These are phyloP conservation scores for Vaccinium macrocarpon DNA, from an alignment of 148 eudicot species.

Conservation along the genomic window DNA sequence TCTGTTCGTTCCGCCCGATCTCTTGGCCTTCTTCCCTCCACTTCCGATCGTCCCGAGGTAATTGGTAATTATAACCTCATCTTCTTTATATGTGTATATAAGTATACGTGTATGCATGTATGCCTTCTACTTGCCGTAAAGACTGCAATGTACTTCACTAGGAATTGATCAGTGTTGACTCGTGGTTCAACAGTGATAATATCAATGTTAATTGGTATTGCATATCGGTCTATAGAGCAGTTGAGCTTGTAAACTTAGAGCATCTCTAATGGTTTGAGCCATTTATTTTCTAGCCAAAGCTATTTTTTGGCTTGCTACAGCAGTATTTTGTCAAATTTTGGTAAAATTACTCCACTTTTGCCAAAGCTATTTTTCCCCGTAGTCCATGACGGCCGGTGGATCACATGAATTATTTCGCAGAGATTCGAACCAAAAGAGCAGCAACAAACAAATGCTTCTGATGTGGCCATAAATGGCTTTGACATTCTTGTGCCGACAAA, in stretches of 20 bases:
- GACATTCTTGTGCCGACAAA: background rate
- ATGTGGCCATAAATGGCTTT: background rate
- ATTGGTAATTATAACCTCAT: constrained; percentile 31
- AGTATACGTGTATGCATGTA: background rate
- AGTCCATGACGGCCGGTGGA: background rate
- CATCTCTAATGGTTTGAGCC: background rate
- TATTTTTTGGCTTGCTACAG: background rate
- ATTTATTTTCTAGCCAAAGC: background rate
- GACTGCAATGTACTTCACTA: background rate
- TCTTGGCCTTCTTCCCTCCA: constrained; percentile 68
- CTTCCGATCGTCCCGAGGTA: constrained; percentile 95
- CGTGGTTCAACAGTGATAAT: background rate
- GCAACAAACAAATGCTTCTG: background rate
- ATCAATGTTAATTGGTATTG: background rate
- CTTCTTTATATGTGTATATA: too few species aligned
- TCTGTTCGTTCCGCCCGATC: constrained; percentile 91
- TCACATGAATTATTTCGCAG: background rate
- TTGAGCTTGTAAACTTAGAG: constrained; percentile 2
- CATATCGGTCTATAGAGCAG: background rate
- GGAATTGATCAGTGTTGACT: background rate
- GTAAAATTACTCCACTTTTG: background rate
- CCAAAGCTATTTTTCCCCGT: background rate
- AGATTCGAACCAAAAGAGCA: background rate
- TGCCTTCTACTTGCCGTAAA: background rate
- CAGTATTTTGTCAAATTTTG: background rate